Evolutionary conservation across 257 asterid species (phyloP), one percentile per base, ranked within the genome.

Genomic region (Solanum stenotomum): DNA sequence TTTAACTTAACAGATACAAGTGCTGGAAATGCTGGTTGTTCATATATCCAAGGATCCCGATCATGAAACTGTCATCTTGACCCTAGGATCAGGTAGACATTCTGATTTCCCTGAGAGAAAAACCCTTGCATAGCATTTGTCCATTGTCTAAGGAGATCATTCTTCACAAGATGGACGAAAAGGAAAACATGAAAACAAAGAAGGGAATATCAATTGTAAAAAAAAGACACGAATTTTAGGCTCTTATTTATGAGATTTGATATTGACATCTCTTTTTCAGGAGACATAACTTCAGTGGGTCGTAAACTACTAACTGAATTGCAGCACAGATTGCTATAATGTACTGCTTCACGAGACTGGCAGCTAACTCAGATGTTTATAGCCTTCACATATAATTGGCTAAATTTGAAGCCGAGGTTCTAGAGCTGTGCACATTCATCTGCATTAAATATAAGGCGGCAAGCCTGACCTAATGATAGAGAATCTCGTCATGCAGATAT

Each of bases 281-380:
- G 94, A 61, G 90, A 90, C 89, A 85, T 89, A 76, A 87, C 94
- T 68, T 68, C 16, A 10, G 92, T 92, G 71, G 93, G 93, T 35
- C 87, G 83, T 13, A 88, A 88, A 90, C 83, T 90, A 85, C 70
- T 90, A 37, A 88, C 37, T 22, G 85, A 88, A 71, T 78, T 90
- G 87, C 83, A 86, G 77, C 85, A 74, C 75, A 86, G 70, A n/a
- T 46, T 85, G 25, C 15, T 49, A 31, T 82, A 31, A 20, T 31
- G 3, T 10, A 31, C 86, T 46, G 18, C 40, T 46, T 81, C 61
- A 6, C 70, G 16, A 49, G 71, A 49, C 22, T 10, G 86, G 31
- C 70, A 46, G 40, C 67, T 5, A 81, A 29, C 3, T 34, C 14
- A 31, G 70, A 82, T 1, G 29, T 33, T 82, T 31, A 31, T 29